Percentiles rank a stretch among this genome's conserved stretches.
phyloP scores from a whole-genome alignment of 371 early-diverging fungal genomes.

The Mortierella polycephala region DNA sequence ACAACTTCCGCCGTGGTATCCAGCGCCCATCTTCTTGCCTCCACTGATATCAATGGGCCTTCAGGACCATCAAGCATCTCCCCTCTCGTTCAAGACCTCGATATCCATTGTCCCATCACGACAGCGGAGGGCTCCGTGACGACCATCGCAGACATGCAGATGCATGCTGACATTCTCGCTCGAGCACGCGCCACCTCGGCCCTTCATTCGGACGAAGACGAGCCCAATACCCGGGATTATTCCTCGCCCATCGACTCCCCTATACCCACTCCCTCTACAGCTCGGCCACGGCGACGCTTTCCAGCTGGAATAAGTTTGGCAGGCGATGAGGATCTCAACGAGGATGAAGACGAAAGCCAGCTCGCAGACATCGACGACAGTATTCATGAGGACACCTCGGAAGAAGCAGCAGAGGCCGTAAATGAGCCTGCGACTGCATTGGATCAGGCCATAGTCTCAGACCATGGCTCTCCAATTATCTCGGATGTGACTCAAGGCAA shows the following conservation, averaged over 20 bases:
- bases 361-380: not conserved
- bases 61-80: slow-evolving; percentile 9
- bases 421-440: too few relatives aligned
- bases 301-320: slow-evolving; percentile 36
- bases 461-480: too few relatives aligned
- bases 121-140: slow-evolving; percentile 25
- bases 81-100: slow-evolving; percentile 26
- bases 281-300: slow-evolving; percentile 43
- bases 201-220: slow-evolving; percentile 28
- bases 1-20: not conserved
- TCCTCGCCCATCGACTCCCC: slow-evolving; percentile 48
- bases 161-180: slow-evolving; percentile 31
- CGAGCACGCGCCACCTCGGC: slow-evolving; percentile 30
- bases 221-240: slow-evolving; percentile 1
- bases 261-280: slow-evolving; percentile 48
- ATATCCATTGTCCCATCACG: slow-evolving; percentile 30
- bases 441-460: too few relatives aligned
- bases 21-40: not conserved
- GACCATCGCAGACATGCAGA: slow-evolving; percentile 39
- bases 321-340: slow-evolving; percentile 19
- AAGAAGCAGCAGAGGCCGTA: too few relatives aligned
- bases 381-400: too few relatives aligned
- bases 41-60: slow-evolving; percentile 5
- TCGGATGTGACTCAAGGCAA: too few relatives aligned
- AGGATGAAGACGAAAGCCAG: slow-evolving; percentile 7